Evolutionary conservation across 2,329 filamentous ascomycete genomes (phyloP).

Genomic region (Malbranchea cinnamomea): DNA sequence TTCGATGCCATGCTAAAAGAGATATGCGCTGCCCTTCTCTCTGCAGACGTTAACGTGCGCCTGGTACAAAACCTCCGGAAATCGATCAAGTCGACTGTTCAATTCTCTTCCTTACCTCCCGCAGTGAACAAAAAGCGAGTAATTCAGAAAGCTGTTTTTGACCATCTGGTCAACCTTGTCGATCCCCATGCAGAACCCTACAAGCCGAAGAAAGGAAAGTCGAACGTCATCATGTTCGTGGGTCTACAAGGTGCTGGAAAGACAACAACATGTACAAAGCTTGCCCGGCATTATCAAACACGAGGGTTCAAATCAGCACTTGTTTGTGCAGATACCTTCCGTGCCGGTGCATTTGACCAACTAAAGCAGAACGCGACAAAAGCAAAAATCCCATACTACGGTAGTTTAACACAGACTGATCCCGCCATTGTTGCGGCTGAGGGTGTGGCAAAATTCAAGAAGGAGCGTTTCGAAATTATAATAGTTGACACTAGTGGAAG

Average conservation of each 20-base stretch:
- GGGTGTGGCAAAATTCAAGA: constrained; percentile 97
- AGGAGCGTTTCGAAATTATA: constrained; percentile 94
- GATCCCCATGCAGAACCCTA: constrained; percentile 92
- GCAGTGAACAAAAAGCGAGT: constrained; percentile 96
- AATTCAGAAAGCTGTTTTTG: constrained; percentile 95
- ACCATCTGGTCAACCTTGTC: constrained; percentile 88
- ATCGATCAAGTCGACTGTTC: constrained; percentile 79
- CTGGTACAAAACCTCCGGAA: constrained; percentile 84
- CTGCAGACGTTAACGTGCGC: constrained; percentile 93
- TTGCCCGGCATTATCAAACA: constrained; percentile 87
- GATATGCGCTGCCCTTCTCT: constrained; percentile 86
- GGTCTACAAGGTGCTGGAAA: constrained; percentile 95
- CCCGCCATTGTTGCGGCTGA: constrained; percentile 86
- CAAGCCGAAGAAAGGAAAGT: constrained; percentile 89
- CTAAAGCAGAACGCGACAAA: constrained; percentile 98
- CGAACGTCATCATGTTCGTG: constrained; percentile 99
- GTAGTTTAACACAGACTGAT: constrained; percentile 89
- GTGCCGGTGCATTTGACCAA: constrained; percentile 95
- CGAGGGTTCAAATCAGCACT: constrained; percentile 84
- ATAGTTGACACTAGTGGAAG: constrained; percentile 95
- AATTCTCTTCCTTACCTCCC: constrained; percentile 83
- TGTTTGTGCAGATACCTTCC: constrained; percentile 96
- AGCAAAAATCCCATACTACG: constrained; percentile 97
- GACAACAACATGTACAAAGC: constrained; percentile 94
- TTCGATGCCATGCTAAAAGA: constrained; percentile 98